Conservation (phyloP, 331 rosid genomes). For the Quercus lobata region DNA sequence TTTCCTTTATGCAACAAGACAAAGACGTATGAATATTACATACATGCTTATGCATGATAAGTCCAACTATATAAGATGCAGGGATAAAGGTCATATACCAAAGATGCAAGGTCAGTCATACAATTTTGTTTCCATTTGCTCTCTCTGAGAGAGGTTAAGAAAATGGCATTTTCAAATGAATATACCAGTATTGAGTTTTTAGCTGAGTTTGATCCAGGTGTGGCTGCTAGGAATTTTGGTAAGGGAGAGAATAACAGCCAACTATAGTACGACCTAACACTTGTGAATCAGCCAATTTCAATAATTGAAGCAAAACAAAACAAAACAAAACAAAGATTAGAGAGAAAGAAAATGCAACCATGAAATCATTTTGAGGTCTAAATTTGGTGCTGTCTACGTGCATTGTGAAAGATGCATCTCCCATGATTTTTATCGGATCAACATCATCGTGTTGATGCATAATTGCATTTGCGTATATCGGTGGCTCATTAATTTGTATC, state of each 20-base stretch:
- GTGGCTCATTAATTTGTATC: no score
- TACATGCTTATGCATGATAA: no score
- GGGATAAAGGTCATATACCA: no score
- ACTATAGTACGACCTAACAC: not conserved
- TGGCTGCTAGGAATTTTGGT: not conserved
- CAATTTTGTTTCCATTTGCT: no score
- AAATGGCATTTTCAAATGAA: not conserved
- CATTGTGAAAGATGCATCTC: not conserved
- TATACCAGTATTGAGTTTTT: not conserved
- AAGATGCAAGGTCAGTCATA: no score
- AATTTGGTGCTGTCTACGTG: no score
- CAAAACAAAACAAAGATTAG: not conserved
- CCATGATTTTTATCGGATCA: not conserved
- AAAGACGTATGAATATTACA: no score
- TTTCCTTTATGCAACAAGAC: no score
- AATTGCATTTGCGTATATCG: no score
- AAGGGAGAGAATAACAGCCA: not conserved
- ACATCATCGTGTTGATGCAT: not conserved
- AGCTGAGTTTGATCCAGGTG: not conserved
- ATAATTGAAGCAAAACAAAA: not conserved
- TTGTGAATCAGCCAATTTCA: not conserved
- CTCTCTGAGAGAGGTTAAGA: not conserved
- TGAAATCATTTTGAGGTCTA: not conserved
- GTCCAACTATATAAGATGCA: no score
- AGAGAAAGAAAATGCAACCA: not conserved